phyloP scores from a whole-genome alignment of 106 monocot species.

The Dendrobium huoshanense region DNA sequence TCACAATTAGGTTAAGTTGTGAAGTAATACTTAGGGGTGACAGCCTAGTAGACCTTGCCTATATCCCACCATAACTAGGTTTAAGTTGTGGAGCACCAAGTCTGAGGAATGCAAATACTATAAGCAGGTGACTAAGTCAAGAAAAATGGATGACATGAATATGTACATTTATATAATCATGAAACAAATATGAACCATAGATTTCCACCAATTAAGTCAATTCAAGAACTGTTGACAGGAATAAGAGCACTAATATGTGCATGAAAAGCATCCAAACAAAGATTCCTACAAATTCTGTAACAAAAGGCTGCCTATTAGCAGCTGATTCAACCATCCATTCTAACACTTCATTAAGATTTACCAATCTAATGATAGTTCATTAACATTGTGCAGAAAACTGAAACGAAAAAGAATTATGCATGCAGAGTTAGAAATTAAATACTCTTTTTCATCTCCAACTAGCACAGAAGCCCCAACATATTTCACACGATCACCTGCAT shows the following conservation, averaged over 20 bases:
- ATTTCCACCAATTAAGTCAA: neutral
- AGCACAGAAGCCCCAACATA: slow-evolving; percentile 9
- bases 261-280: neutral
- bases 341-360: neutral
- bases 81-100: neutral
- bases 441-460: slow-evolving; percentile 8
- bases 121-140: neutral
- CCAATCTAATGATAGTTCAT: neutral
- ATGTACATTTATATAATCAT: neutral
- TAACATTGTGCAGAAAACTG: neutral
- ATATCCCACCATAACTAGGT: neutral
- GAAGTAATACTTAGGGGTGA: neutral
- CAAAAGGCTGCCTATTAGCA: neutral
- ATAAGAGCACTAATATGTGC: neutral
- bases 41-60: neutral
- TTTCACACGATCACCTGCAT: slow-evolving; percentile 13
- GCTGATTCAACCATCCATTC: neutral
- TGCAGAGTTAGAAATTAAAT: neutral
- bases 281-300: neutral
- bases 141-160: neutral
- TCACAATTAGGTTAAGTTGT: neutral
- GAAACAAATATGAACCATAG: neutral
- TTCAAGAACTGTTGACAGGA: neutral
- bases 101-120: neutral
- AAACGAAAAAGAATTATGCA: neutral